phyloP scores from a whole-genome alignment of 805 yeast species.

The Saccharomycopsis sp. region DNA sequence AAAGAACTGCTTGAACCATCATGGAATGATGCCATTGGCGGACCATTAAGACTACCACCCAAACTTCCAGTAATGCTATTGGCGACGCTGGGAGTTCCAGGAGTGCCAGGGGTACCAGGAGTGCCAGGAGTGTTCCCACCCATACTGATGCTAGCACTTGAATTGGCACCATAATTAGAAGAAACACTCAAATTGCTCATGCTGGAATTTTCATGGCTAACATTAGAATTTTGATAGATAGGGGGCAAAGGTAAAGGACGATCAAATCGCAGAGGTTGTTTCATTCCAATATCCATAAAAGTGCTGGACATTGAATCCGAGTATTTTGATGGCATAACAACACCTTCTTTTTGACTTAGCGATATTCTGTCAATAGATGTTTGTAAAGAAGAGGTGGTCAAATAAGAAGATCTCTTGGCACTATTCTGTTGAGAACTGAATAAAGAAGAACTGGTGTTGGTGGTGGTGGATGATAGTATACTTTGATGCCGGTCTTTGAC shows the following conservation, averaged over 20 bases:
- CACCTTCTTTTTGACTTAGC: slow-evolving; percentile 10
- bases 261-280: slow-evolving; percentile 15
- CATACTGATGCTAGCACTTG: too few relatives aligned
- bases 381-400: slow-evolving; percentile 19
- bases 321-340: slow-evolving; percentile 12
- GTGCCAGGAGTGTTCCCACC: too few relatives aligned
- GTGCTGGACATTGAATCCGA: neutral
- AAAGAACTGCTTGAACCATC: slow-evolving; percentile 5
- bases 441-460: slow-evolving; percentile 8
- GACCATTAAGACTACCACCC: too few relatives aligned
- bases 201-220: too few relatives aligned
- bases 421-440: slow-evolving; percentile 4
- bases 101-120: too few relatives aligned
- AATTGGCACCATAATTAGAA: too few relatives aligned
- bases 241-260: slow-evolving; percentile 18
- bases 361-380: slow-evolving; percentile 14
- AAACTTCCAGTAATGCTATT: too few relatives aligned
- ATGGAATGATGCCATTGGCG: too few relatives aligned
- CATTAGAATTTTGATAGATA: too few relatives aligned
- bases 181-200: too few relatives aligned
- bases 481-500: slow-evolving; percentile 18
- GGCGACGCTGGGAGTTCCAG: too few relatives aligned
- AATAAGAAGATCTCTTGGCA: slow-evolving; percentile 9
- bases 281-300: neutral
- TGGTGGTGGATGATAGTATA: slow-evolving; percentile 10